A percentile compares a stretch with the other conserved stretches of the same genome.
These are phyloP conservation scores for Plasmodium relictum DNA, from an alignment of 169 alveolate genomes.

Conservation along the genomic window DNA sequence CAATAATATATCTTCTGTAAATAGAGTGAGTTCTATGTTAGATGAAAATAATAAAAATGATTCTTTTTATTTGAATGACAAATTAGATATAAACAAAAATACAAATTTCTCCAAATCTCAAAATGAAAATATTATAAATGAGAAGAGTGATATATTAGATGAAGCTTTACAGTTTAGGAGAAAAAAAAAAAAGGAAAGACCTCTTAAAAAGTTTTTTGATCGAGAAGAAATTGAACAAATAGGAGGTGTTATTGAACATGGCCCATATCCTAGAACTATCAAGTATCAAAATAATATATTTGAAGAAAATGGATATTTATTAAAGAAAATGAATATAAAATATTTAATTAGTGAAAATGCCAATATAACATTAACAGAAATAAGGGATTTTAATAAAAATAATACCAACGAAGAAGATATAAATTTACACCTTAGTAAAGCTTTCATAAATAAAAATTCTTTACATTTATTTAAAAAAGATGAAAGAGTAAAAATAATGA, in stretches of 20 bases:
- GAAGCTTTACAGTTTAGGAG: conserved; percentile 62
- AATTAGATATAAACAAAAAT: conserved; percentile 9
- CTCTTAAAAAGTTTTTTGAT: conserved; percentile 85
- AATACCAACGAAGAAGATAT: conserved; percentile 79
- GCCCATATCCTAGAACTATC: conserved; percentile 89
- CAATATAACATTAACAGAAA: conserved; percentile 84
- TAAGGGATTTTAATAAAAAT: conserved; percentile 82
- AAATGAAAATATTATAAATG: neutral
- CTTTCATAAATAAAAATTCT: conserved; percentile 72
- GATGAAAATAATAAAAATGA: conserved; percentile 26
- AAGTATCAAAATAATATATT: conserved; percentile 88
- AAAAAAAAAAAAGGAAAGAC: conserved; percentile 78
- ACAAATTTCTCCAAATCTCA: neutral
- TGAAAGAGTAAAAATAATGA: conserved; percentile 85
- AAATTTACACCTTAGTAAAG: conserved; percentile 74
- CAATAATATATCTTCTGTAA: conserved; percentile 1
- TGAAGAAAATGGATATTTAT: conserved; percentile 88
- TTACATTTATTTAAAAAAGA: conserved; percentile 86
- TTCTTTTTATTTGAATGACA: conserved; percentile 19
- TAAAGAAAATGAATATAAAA: conserved; percentile 85
- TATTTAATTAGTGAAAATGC: conserved; percentile 86
- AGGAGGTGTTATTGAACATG: conserved; percentile 90
- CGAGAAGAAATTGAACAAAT: conserved; percentile 87
- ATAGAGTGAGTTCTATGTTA: conserved; percentile 6
- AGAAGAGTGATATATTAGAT: conserved; percentile 19